phyloP scores from a whole-genome alignment of 2,329 filamentous ascomycete species.

The Aureobasidium sp. region DNA sequence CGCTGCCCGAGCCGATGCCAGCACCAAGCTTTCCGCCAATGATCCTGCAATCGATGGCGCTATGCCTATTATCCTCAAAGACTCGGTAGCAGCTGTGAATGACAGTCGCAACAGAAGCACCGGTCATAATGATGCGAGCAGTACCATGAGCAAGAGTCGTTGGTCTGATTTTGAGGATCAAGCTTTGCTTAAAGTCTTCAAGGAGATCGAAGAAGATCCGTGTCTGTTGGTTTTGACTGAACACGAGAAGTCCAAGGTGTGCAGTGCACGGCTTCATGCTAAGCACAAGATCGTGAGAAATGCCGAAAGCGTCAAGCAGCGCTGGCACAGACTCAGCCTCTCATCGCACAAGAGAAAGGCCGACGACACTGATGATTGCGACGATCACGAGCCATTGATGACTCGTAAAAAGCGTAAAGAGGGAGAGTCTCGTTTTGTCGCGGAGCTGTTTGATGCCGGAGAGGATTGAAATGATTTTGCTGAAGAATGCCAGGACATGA shows the following conservation, averaged over 20 bases:
- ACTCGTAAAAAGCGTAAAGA: background rate
- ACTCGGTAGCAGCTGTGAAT: background rate
- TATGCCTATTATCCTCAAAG: background rate
- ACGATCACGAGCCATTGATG: background rate
- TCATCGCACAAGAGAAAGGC: background rate
- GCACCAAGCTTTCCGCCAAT: background rate
- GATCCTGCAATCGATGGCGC: background rate
- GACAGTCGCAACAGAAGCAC: no score
- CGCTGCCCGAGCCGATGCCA: background rate
- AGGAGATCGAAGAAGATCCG: background rate
- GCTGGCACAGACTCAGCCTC: background rate
- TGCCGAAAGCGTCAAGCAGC: background rate
- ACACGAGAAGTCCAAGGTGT: background rate
- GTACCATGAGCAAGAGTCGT: background rate
- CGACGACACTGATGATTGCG: background rate
- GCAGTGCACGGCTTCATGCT: background rate
- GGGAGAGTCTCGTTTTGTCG: background rate
- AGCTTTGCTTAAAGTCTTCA: background rate
- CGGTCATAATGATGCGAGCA: background rate
- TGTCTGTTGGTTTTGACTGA: no score
- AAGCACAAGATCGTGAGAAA: background rate
- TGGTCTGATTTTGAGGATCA: background rate
- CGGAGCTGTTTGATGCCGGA: background rate
- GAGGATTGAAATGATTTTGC: background rate
- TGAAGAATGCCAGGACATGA: no score